These are phyloP conservation scores for Arxiozyma telluris DNA, from an alignment of 1,139 yeast species.

Conservation along the genomic window DNA sequence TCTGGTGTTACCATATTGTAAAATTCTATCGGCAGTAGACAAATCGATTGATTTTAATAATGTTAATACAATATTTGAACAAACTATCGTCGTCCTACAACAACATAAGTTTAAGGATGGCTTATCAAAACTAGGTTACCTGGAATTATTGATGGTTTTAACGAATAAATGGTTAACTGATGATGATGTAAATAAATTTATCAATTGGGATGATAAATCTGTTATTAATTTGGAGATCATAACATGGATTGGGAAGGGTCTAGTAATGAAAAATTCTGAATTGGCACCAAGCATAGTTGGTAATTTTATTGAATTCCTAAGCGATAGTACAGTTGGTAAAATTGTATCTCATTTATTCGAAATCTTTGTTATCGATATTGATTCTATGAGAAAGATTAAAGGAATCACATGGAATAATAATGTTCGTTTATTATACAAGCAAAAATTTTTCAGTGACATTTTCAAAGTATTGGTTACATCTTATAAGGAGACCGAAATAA, in stretches of 20 bases:
- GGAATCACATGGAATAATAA: slow-evolving; percentile 45
- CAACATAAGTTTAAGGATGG: background rate
- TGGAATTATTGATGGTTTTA: slow-evolving; percentile 49
- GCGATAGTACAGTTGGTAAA: slow-evolving; percentile 29
- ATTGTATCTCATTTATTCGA: slow-evolving; percentile 49
- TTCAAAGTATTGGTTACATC: slow-evolving; percentile 41
- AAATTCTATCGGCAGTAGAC: slow-evolving; percentile 46
- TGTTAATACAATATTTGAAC: slow-evolving; percentile 9
- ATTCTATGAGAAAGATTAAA: slow-evolving; percentile 47
- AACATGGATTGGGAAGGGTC: slow-evolving; percentile 67
- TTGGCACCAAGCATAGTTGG: slow-evolving; percentile 37
- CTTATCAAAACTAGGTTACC: slow-evolving; percentile 42
- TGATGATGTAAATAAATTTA: slow-evolving; percentile 6
- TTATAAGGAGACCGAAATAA: slow-evolving; percentile 28
- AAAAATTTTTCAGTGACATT: slow-evolving; percentile 55
- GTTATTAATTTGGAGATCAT: slow-evolving; percentile 40
- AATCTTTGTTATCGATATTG: slow-evolving; percentile 56
- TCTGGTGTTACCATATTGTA: slow-evolving; percentile 41
- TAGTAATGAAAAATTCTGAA: slow-evolving; percentile 49
- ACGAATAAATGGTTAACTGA: slow-evolving; percentile 42
- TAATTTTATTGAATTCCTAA: slow-evolving; percentile 33
- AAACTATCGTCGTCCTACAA: slow-evolving; percentile 13
- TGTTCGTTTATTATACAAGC: slow-evolving; percentile 64
- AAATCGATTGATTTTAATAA: slow-evolving; percentile 19
- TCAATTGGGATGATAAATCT: slow-evolving; percentile 13